Percentiles rank a stretch among this genome's conserved stretches.
Conservation (phyloP, 306 rosid genomes). For the Cucurbita moschata region DNA sequence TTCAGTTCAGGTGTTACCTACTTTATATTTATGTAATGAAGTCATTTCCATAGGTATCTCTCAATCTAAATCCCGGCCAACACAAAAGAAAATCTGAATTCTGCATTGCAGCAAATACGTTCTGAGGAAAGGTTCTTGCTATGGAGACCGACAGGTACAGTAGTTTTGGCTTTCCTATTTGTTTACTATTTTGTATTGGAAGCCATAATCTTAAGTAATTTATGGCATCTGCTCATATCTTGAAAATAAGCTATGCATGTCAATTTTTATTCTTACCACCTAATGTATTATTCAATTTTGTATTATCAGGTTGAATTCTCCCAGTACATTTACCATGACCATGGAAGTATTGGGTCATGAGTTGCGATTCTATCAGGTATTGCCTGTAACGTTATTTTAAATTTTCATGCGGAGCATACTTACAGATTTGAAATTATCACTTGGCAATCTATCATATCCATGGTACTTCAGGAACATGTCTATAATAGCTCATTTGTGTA, state of each 20-base stretch:
- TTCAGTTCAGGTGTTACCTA: background rate
- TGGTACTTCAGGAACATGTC: background rate
- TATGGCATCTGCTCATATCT: background rate
- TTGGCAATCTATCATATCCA: background rate
- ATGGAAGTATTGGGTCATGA: slow-evolving; percentile 77
- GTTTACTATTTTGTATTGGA: background rate
- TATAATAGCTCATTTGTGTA: background rate
- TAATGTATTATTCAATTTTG: slow-evolving; percentile 3
- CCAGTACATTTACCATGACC: slow-evolving; percentile 71
- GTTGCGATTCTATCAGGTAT: slow-evolving; percentile 73
- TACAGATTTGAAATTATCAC: background rate
- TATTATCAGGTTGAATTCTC: slow-evolving; percentile 56
- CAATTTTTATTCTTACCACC: background rate
- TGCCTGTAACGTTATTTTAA: background rate
- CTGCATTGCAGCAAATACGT: background rate
- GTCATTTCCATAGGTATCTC: background rate
- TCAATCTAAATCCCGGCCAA: background rate
- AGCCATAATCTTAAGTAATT: background rate
- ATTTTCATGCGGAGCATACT: background rate
- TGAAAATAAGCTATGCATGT: background rate
- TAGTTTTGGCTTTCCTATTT: background rate
- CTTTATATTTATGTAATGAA: background rate
- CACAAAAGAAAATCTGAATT: background rate
- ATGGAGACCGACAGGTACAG: slow-evolving; percentile 33
- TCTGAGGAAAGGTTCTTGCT: background rate